A percentile compares a stretch with the other conserved stretches of the same genome.
These are phyloP conservation scores for Dictyophora rubrovolvata DNA, from an alignment of 768 basidiomycete genomes.

Conservation along the genomic window DNA sequence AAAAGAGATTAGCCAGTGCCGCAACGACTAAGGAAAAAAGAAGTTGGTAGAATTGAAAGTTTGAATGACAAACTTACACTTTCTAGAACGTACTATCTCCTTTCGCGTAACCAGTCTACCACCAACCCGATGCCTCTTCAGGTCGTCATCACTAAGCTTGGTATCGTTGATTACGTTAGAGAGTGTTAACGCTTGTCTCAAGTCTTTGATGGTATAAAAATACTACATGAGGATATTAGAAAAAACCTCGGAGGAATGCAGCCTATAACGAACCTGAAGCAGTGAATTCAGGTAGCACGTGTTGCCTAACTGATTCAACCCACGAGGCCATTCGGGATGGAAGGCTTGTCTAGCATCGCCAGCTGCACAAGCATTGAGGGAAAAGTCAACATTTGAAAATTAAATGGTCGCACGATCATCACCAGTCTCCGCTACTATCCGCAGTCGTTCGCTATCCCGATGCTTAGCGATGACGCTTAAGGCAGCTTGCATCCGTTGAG, in stretches of 20 bases:
- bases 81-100: slow-evolving; percentile 76
- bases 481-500: slow-evolving; percentile 65
- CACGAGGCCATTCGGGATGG: slow-evolving; percentile 65
- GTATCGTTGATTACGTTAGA: slow-evolving; percentile 49
- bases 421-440: slow-evolving; percentile 54
- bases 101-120: slow-evolving; percentile 71
- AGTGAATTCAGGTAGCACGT: slow-evolving; percentile 82
- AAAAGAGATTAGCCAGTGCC: slow-evolving; percentile 72
- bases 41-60: background rate
- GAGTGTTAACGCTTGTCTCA: slow-evolving; percentile 63
- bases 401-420: slow-evolving; percentile 54
- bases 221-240: slow-evolving; percentile 40
- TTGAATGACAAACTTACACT: slow-evolving; percentile 46
- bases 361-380: slow-evolving; percentile 29
- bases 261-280: slow-evolving; percentile 39
- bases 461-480: slow-evolving; percentile 64
- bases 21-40: slow-evolving; percentile 49
- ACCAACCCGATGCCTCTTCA: slow-evolving; percentile 78
- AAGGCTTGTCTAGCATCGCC: slow-evolving; percentile 49
- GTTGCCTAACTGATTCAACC: slow-evolving; percentile 81
- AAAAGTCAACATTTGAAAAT: background rate
- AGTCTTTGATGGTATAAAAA: slow-evolving; percentile 90
- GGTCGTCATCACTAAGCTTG: slow-evolving; percentile 69
- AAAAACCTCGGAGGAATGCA: background rate
- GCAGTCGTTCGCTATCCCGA: slow-evolving; percentile 61